A percentile compares a stretch with the other conserved stretches of the same genome.
Conservation (phyloP, 441 rosid genomes). For the Aquilaria agallochum region DNA sequence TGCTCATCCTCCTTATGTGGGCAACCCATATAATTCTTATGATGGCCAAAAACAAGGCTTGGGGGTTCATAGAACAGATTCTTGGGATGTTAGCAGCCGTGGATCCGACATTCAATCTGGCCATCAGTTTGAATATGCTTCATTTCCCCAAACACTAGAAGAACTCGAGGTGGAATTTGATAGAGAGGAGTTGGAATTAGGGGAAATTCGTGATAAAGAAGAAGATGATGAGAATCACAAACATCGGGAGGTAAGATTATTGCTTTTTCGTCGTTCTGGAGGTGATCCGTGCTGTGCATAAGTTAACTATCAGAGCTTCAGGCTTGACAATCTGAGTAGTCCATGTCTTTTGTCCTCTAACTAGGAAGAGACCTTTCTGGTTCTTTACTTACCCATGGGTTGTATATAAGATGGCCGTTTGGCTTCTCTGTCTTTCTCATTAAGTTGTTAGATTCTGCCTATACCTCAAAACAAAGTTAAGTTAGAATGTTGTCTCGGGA, state of each 20-base stretch:
- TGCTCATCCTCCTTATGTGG: constrained; percentile 51
- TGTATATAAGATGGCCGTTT: constrained; percentile 12
- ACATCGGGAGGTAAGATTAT: constrained; percentile 81
- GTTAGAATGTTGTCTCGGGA: neutral
- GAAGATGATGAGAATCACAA: constrained; percentile 93
- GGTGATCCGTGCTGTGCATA: neutral
- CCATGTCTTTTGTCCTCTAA: too few species aligned
- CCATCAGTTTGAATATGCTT: constrained; percentile 61
- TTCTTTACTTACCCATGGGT: constrained; percentile 4
- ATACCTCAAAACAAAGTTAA: constrained; percentile 2
- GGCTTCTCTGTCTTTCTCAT: constrained; percentile 8
- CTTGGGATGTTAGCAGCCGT: constrained; percentile 71
- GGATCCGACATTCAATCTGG: constrained; percentile 56
- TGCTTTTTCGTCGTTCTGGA: neutral
- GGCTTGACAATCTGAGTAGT: neutral
- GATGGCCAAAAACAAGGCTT: constrained; percentile 60
- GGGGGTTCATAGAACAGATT: constrained; percentile 65
- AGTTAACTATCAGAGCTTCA: neutral
- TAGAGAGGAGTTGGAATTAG: constrained; percentile 73
- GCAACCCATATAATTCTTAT: constrained; percentile 68
- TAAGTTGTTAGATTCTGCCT: constrained; percentile 1
- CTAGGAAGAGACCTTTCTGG: neutral
- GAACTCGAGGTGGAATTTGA: constrained; percentile 81
- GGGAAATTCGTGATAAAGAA: constrained; percentile 73
- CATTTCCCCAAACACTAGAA: constrained; percentile 62